A percentile compares a stretch with the other conserved stretches of the same genome.
These are phyloP conservation scores for Aspergillus sp. DNA, from an alignment of 2,329 filamentous ascomycete species.

Conservation along the genomic window DNA sequence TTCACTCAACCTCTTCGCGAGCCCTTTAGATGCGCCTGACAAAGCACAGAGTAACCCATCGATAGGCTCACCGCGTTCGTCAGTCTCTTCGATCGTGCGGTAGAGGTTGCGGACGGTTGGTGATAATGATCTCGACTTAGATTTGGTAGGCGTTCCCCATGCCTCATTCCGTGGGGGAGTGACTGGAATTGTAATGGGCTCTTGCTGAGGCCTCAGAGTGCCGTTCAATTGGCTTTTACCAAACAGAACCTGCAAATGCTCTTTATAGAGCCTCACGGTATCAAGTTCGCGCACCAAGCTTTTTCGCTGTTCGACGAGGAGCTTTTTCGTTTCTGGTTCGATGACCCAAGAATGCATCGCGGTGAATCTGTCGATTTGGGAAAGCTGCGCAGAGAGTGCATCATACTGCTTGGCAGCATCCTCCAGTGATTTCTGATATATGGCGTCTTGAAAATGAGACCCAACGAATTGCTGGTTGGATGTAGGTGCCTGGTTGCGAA, in stretches of 20 bases:
- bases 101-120: conserved; percentile 29
- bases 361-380: conserved; percentile 39
- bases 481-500: conserved; percentile 4
- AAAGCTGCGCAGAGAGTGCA: conserved; percentile 32
- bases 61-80: conserved; percentile 27
- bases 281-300: conserved; percentile 39
- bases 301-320: conserved; percentile 37
- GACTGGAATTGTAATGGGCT: background rate
- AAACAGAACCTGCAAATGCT: conserved; percentile 31
- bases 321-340: conserved; percentile 32
- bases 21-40: conserved; percentile 18
- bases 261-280: conserved; percentile 35
- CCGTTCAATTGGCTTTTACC: conserved; percentile 9
- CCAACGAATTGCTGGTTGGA: conserved; percentile 13
- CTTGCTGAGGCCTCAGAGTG: conserved; percentile 3
- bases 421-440: conserved; percentile 27
- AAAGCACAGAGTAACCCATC: conserved; percentile 31
- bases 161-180: background rate
- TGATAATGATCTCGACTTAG: conserved; percentile 12
- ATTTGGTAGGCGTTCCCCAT: conserved; percentile 8
- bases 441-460: conserved; percentile 12
- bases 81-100: conserved; percentile 30
- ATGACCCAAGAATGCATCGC: conserved; percentile 41
- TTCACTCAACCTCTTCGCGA: conserved; percentile 11
- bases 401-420: conserved; percentile 31